Conservation (phyloP, 2,329 filamentous ascomycete genomes). For the Chrysoporthe puriensis region DNA sequence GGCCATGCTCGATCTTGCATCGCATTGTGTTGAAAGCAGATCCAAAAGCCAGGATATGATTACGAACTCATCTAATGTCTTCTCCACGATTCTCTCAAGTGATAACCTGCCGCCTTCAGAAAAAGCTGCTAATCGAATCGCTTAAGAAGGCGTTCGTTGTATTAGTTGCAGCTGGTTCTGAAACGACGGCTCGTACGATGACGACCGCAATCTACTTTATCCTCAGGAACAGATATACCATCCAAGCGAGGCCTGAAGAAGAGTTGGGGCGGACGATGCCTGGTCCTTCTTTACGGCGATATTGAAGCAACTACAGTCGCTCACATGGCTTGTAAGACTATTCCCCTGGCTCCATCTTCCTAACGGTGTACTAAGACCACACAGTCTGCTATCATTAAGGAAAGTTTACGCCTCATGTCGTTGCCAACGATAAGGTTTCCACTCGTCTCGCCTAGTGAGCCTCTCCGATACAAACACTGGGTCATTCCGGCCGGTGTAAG, state of each 20-base stretch:
- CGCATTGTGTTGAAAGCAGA: not conserved
- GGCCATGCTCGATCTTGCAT: not conserved
- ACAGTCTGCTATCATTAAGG: not conserved
- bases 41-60: not conserved
- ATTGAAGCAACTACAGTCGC: not conserved
- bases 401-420: not conserved
- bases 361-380: not conserved
- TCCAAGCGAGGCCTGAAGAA: not conserved
- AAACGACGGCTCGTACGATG: not conserved
- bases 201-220: not conserved
- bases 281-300: not conserved
- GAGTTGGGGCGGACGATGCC: not conserved
- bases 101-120: not conserved
- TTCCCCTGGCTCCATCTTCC: not conserved
- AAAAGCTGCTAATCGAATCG: not conserved
- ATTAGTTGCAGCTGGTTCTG: not conserved
- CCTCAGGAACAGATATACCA: not conserved
- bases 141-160: not conserved
- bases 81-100: not conserved
- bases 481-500: not conserved
- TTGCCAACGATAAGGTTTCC: not conserved
- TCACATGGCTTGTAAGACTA: not conserved
- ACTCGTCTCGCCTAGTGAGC: not conserved
- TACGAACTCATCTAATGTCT: not conserved
- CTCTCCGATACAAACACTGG: not conserved